Evolutionary conservation across 352 stramenopile species (phyloP).

Genomic region (Globisporangium viniferum): DNA sequence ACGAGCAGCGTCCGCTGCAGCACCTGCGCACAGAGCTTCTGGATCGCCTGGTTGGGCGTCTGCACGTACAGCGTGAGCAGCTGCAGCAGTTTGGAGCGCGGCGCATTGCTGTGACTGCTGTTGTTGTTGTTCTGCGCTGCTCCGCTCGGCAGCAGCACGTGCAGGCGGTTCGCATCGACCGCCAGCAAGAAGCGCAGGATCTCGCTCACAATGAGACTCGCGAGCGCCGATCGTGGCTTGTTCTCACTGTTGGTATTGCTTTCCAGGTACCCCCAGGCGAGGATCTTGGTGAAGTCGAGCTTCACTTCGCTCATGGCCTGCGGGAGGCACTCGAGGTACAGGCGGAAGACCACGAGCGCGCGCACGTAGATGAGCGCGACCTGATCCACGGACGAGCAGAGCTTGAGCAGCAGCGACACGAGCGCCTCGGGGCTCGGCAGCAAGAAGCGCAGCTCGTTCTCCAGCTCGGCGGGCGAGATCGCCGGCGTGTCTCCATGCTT

Average conservation of each 20-base stretch:
- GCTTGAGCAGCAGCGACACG: conserved; percentile 74
- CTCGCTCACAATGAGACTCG: conserved; percentile 61
- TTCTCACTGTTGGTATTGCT: background rate
- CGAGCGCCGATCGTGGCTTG: conserved; percentile 25
- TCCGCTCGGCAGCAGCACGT: conserved; percentile 41
- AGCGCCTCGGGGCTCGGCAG: conserved; percentile 76
- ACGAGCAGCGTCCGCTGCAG: conserved; percentile 51
- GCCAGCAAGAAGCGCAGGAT: conserved; percentile 65
- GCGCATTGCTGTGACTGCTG: conserved; percentile 17
- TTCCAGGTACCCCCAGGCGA: conserved; percentile 55
- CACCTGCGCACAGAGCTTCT: conserved; percentile 40
- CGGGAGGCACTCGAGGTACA: conserved; percentile 75
- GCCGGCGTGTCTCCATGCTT: conserved; percentile 9
- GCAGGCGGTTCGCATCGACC: conserved; percentile 54
- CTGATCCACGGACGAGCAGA: conserved; percentile 41
- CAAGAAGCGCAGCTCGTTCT: conserved; percentile 64
- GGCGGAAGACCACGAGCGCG: conserved; percentile 64
- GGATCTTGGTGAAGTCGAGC: conserved; percentile 82
- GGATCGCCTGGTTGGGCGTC: conserved; percentile 32
- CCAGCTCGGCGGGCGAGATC: conserved; percentile 31
- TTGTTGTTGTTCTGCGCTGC: conserved; percentile 13
- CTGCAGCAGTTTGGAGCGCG: conserved; percentile 58
- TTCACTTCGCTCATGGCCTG: conserved; percentile 79
- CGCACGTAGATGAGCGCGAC: conserved; percentile 69
- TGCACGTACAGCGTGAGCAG: conserved; percentile 57